Percentiles rank a stretch among this genome's conserved stretches.
These are phyloP conservation scores for Fusarium chaquense DNA, from an alignment of 2,329 filamentous ascomycete genomes.

Conservation along the genomic window DNA sequence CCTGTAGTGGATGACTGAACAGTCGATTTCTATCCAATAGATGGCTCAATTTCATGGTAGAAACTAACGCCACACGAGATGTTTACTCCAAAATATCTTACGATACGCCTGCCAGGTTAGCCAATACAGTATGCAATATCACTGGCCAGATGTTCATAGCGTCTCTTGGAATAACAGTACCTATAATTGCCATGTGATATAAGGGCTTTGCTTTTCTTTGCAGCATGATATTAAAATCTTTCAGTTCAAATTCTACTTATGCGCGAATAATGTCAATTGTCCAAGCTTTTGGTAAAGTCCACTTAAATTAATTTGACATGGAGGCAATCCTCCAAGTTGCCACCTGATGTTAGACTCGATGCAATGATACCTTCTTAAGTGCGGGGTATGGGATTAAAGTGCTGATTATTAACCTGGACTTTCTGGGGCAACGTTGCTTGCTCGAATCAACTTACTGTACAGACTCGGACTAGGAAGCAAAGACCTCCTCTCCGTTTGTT, in stretches of 20 bases:
- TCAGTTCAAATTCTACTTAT: neutral
- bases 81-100: neutral
- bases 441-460: neutral
- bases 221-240: accelerated
- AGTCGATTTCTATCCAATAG: neutral
- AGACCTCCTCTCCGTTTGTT: neutral
- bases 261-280: neutral
- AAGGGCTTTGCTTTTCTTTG: neutral
- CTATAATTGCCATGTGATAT: neutral
- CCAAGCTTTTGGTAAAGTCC: too few species aligned
- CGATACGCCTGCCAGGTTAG: neutral
- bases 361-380: neutral
- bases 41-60: neutral
- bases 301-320: neutral
- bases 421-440: constrained; percentile 17
- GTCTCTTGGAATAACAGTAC: accelerated
- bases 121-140: neutral
- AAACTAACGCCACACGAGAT: neutral
- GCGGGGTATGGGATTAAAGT: neutral
- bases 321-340: neutral
- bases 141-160: neutral
- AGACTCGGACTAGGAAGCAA: neutral
- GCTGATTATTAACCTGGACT: constrained; percentile 1
- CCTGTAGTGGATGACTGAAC: too few species aligned
- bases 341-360: neutral